Base-by-base conservation (phyloP, 768 basidiomycete genomes). In the Rhodosporidiobolus odoratus region DNA sequence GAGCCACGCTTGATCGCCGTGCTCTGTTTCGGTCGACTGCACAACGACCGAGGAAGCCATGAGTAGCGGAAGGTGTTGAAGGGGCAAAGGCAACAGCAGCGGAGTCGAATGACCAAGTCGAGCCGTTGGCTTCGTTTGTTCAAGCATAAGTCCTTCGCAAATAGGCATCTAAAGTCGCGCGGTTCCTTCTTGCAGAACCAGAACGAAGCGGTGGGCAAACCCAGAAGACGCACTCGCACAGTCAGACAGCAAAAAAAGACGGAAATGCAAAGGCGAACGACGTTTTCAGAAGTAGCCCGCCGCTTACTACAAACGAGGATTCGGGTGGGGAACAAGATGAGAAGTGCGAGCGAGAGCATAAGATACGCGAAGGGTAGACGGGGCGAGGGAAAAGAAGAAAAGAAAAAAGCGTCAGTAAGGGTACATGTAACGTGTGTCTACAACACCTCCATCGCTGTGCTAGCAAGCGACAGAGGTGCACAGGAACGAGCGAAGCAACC, bases 1-100 rank as follows among this genome's bases (percentile, higher is more conserved):
- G 64, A 92, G 80, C 32, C 82, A 82, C 62, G 85, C 88, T 19
- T 79, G 77, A 57, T 80, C 79, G 27, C 86, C 87, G 27, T 84
- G 78, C 17, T 80, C 76, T 15, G 81, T 83, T 13, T 48, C 48
- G 19, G 62, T 32, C 5, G 9, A 40, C 21, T 47, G 17, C 3
- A 6, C 25, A 35, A 23, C 30, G 32, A 17, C 19, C 15, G 19
- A 27, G 7, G 56, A 38, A 57, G 56, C 35, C 35, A 57, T 38
- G 4, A 12, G 27, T n/a, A 53, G 52, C 13, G 35, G 9, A 38
- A 38, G 56, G 4, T 19, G 34, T 19, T 5, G 37, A 54, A 34
- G 48, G 15, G 12, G 21, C 13, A 50, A n/a, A 50, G 48, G 23
- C 21, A n/a, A n/a, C n/a, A n/a, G n/a, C n/a, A n/a, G n/a, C n/a